Conservation (phyloP, 495 filamentous ascomycete species). For the Neurospora sp. region DNA sequence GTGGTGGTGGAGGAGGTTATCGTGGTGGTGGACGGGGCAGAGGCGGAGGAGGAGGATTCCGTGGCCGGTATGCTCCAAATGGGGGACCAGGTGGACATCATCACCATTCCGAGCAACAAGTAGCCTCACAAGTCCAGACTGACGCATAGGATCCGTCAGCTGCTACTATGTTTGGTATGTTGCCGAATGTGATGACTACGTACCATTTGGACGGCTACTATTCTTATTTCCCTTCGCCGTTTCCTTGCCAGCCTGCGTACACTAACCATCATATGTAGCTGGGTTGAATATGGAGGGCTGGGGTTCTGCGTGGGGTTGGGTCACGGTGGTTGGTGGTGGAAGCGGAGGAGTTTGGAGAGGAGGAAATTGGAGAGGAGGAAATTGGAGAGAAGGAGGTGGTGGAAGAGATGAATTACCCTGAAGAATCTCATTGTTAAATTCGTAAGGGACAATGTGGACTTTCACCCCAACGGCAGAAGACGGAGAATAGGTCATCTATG, state of each 20-base stretch:
- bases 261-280: background rate
- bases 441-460: background rate
- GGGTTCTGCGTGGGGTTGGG: background rate
- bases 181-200: background rate
- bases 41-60: background rate
- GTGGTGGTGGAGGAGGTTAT: background rate
- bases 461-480: no score
- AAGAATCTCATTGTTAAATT: background rate
- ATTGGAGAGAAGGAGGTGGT: background rate
- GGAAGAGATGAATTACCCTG: background rate
- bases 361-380: background rate
- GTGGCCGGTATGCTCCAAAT: conserved; percentile 1
- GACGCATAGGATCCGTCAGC: conserved; percentile 8
- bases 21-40: background rate
- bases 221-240: background rate
- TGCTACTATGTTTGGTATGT: conserved; percentile 2
- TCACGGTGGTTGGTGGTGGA: background rate
- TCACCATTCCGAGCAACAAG: background rate
- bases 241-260: background rate
- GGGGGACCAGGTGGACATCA: background rate
- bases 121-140: conserved; percentile 1
- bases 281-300: background rate
- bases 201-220: background rate
- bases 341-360: background rate
- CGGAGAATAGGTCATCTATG: background rate